phyloP scores from a whole-genome alignment of 345 rosid species.

The Rhizophora apiculata region DNA sequence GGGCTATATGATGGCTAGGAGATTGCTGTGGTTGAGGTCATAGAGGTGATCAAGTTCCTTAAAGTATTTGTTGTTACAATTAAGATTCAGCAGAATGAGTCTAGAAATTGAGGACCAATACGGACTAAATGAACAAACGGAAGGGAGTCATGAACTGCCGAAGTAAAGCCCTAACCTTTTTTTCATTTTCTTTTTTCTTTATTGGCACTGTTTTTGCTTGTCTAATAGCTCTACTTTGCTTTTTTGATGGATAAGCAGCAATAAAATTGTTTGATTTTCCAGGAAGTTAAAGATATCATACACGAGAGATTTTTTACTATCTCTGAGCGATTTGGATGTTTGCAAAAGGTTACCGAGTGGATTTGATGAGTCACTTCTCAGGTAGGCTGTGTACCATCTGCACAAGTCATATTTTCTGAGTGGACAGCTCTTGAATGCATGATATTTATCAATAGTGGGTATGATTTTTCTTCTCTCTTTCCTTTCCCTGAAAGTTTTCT shows the following conservation, averaged over 20 bases:
- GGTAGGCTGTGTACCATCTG: slow-evolving; percentile 37
- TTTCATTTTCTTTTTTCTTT: slow-evolving; percentile 8
- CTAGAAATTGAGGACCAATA: slow-evolving; percentile 42
- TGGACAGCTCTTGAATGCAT: neutral
- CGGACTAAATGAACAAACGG: slow-evolving; percentile 37
- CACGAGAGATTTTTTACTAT: slow-evolving; percentile 67
- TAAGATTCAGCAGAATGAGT: slow-evolving; percentile 55
- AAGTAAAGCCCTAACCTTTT: slow-evolving; percentile 35
- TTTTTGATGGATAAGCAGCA: neutral
- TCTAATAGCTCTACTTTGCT: neutral
- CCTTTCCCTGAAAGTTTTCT: slow-evolving; percentile 1
- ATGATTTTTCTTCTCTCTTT: slow-evolving; percentile 14
- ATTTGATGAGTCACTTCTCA: slow-evolving; percentile 50
- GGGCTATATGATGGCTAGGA: slow-evolving; percentile 6
- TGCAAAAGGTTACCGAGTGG: slow-evolving; percentile 70
- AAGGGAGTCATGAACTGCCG: slow-evolving; percentile 29
- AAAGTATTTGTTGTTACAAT: neutral
- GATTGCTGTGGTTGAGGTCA: slow-evolving; percentile 1
- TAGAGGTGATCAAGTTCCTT: neutral
- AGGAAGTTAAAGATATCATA: slow-evolving; percentile 61
- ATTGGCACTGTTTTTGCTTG: neutral
- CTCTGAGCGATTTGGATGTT: slow-evolving; percentile 62
- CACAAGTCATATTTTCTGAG: neutral
- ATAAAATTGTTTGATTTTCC: slow-evolving; percentile 25
- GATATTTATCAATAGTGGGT: neutral